Conservation (phyloP, 371 early-diverging fungal genomes). For the Neoconidiobolus thromboides region DNA sequence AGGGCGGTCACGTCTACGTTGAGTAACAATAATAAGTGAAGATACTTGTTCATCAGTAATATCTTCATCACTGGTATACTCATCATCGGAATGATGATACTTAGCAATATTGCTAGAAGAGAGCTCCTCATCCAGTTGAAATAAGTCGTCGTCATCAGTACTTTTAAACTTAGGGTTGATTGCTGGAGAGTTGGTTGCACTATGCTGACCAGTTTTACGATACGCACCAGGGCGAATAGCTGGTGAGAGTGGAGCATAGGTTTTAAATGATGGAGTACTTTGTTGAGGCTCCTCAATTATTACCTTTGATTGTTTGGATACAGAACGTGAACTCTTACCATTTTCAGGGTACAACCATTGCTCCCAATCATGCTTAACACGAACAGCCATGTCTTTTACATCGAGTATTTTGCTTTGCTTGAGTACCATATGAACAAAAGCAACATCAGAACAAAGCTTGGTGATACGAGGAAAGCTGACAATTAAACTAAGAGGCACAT, state of each 20-base stretch:
- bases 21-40: slow-evolving; percentile 79
- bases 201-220: not conserved
- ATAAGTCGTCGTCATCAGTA: slow-evolving; percentile 4
- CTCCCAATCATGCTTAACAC: slow-evolving; percentile 56
- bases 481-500: slow-evolving; percentile 45
- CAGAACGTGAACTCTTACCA: not conserved
- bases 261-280: not conserved
- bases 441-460: slow-evolving; percentile 36
- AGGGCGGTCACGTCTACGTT: slow-evolving; percentile 50
- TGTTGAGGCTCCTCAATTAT: no score
- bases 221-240: not conserved
- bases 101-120: not conserved
- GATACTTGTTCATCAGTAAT: slow-evolving; percentile 76
- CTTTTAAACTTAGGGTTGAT: not conserved
- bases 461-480: slow-evolving; percentile 77
- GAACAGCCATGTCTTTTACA: slow-evolving; percentile 34
- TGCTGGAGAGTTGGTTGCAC: not conserved
- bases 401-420: slow-evolving; percentile 31
- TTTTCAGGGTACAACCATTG: slow-evolving; percentile 45
- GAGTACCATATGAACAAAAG: slow-evolving; percentile 36
- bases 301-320: no score
- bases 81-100: slow-evolving; percentile 7
- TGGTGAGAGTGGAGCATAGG: not conserved
- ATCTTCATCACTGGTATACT: slow-evolving; percentile 2
- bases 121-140: slow-evolving; percentile 3